Percentiles rank a stretch among this genome's conserved stretches.
Evolutionary conservation across 768 basidiomycete genomes (phyloP).

Genomic region (Xerocomellus intermedius): DNA sequence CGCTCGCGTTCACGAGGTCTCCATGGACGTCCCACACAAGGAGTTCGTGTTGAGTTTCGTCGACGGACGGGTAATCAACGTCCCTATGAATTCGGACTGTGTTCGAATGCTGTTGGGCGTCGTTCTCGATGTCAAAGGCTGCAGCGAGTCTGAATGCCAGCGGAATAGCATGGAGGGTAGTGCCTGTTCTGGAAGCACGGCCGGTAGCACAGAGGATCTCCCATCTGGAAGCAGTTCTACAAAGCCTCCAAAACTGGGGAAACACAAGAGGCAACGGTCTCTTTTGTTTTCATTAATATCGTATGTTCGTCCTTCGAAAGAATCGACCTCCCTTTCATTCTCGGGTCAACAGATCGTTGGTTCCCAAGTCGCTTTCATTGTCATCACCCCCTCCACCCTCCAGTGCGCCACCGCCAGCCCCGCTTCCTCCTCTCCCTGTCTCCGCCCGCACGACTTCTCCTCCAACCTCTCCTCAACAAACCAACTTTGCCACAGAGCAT

Average conservation of each 20-base stretch:
- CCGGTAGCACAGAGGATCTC: conserved; percentile 18
- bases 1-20: conserved; percentile 55
- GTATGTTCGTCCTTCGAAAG: conserved; percentile 29
- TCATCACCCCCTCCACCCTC: conserved; percentile 21
- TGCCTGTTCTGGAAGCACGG: conserved; percentile 19
- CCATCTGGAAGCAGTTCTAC: conserved; percentile 18
- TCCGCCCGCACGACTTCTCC: conserved; percentile 27
- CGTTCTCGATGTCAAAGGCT: conserved; percentile 50
- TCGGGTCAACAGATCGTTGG: conserved; percentile 23
- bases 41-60: conserved; percentile 54
- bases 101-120: conserved; percentile 49
- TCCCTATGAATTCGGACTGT: conserved; percentile 45
- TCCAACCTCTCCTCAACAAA: conserved; percentile 23
- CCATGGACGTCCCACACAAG: conserved; percentile 52
- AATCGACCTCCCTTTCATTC: conserved; percentile 1
- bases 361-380: conserved; percentile 33
- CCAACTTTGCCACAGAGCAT: conserved; percentile 6
- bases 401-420: conserved; percentile 26
- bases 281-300: conserved; percentile 68
- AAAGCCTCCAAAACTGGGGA: conserved; percentile 36
- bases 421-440: conserved; percentile 31
- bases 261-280: conserved; percentile 71
- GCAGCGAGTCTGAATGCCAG: conserved; percentile 36
- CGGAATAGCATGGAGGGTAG: conserved; percentile 33
- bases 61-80: conserved; percentile 52